These are phyloP conservation scores for Fusarium cyanostomum DNA, from an alignment of 2,329 filamentous ascomycete species.

Conservation along the genomic window DNA sequence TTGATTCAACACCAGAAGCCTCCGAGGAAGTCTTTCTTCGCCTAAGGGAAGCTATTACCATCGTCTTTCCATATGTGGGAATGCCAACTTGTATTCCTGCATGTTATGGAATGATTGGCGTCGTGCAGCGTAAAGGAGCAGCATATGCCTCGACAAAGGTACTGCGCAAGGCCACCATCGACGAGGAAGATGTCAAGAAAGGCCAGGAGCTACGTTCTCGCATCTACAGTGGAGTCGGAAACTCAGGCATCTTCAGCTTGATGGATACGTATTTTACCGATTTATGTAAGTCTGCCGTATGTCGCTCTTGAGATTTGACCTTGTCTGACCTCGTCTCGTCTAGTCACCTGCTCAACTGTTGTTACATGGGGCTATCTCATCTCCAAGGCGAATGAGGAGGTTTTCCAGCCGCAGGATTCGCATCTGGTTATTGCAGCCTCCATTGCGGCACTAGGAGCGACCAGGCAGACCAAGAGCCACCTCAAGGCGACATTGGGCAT, in stretches of 20 bases:
- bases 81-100: constrained; percentile 32
- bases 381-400: constrained; percentile 20
- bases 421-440: constrained; percentile 23
- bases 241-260: constrained; percentile 24
- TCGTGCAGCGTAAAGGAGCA: constrained; percentile 22
- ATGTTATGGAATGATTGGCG: constrained; percentile 34
- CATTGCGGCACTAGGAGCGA: constrained; percentile 14
- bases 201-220: constrained; percentile 10
- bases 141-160: constrained; percentile 22
- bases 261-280: constrained; percentile 32
- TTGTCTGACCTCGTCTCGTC: background rate
- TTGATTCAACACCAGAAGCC: constrained; percentile 5
- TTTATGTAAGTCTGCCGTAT: constrained; percentile 8
- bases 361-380: constrained; percentile 27
- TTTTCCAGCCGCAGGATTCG: constrained; percentile 15
- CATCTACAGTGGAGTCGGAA: constrained; percentile 28
- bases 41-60: constrained; percentile 25
- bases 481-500: constrained; percentile 20
- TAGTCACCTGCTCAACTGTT: constrained; percentile 27
- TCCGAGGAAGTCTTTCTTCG: constrained; percentile 19
- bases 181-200: constrained; percentile 19
- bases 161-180: constrained; percentile 16
- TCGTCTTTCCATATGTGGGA: constrained; percentile 24
- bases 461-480: constrained; percentile 23
- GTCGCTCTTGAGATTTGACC: background rate